Base-by-base conservation (phyloP, 345 rosid species). In the Zanthoxylum bungeanum region DNA sequence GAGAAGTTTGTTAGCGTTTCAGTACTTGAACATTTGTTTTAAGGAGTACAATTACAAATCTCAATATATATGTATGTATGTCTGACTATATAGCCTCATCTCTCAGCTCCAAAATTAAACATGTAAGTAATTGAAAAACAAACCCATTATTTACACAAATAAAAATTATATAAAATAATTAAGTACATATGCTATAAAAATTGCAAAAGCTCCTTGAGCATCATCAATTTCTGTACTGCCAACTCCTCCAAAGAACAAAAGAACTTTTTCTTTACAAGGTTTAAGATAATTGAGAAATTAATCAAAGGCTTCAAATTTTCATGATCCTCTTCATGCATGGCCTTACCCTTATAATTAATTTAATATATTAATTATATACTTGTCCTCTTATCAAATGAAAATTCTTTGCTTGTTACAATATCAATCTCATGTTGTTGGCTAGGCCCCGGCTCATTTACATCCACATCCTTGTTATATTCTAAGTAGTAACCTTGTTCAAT, bases 371-470 rank as follows among this genome's bases (percentile, higher is more conserved):
- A 0, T 69, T 34, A 78, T 66, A 61, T 12, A 57, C 34, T 46
- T 1, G 65, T 0, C 64, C 59, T 75, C 67, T 66, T 70, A 51
- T 77, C 88, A 22, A 84, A 80, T 8, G 89, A 80, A 55, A 86
- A 85, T 4, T 81, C 89, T 63, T 49, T 69, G 0, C 47, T 22
- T 19, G 9, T 9, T 9, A 7, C 72, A 2, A 84, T 59, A 17
- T 73, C 71, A 36, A 85, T 74, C 75, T 75, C 82, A 17, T 76
- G 88, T 33, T 80, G 83, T 9, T 68, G 75, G 50, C 31, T 60
- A 2, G 63, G 50, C 56, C 70, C 46, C 3, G 30, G 24, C 49
- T 75, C 77, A 1, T 53, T 44, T 27, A 11, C 50, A 2, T 16
- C 31, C 16, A 16, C 70, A 28, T 57, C 73, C 22, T 19, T 39